Evolutionary conservation across 257 asterid genomes (phyloP), one percentile per base, ranked within the genome.

Genomic region (Rauvolfia tetraphylla): DNA sequence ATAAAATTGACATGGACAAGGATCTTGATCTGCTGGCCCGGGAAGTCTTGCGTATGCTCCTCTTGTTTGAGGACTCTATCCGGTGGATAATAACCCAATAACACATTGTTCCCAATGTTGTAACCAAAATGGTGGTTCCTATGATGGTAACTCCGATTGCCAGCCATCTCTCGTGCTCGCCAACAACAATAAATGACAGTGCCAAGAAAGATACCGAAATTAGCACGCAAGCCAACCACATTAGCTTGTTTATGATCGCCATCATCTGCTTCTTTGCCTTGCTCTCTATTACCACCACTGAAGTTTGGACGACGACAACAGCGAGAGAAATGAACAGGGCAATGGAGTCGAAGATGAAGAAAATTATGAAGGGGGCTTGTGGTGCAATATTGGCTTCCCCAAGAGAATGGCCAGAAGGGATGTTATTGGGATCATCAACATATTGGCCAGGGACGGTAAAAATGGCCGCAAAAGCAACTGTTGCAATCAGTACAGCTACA

Each of bases 211-310:
- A 84, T 29, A 87, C 87, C 0, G 90, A 84, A 38, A 87, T 73
- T 5, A 87, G 75, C 57, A 87, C 86, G 56, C 90, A 84, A 1
- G 90, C 90, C 65, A 87, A 71, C 90, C 90, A 87, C 90, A 87
- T 84, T 0, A 87, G 83, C 82, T 87, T 87, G 86, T 87, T 87
- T 42, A 87, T 87, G 59, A 87, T 65, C 10, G 90, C 90, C 90
- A 87, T 87, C 90, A 87, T 84, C 73, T 83, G 84, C 77, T 87
- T 87, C 87, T 87, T 87, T 10, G 90, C 90, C 76, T 81, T 84
- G 82, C 87, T 83, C 74, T 87, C 90, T 8, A 84, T 81, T 14
- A 84, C 86, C 57, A 87, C 87, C 33, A 87, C 79, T 6, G 90
- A 87, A 44, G 90, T 87, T 65, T 84, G 90, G 49, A 87, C 88